Percentiles rank a stretch among this genome's conserved stretches.
phyloP scores from a whole-genome alignment of 2,329 filamentous ascomycete species.

The Phaeosphaeria sp. region DNA sequence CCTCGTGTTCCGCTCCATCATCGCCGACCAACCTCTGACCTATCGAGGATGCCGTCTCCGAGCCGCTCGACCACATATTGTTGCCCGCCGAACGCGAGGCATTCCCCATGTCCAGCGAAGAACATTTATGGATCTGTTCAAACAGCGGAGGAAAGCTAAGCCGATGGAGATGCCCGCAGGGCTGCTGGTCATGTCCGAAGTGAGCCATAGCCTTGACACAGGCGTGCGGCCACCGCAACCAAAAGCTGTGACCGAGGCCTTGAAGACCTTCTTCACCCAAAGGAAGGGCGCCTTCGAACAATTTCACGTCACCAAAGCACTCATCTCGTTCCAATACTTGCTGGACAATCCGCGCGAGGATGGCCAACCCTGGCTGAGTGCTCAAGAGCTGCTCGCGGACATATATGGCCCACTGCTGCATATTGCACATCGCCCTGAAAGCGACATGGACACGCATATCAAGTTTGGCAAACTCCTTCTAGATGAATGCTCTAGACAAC shows the following conservation, averaged over 20 bases:
- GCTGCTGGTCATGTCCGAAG: constrained; percentile 72
- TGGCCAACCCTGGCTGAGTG: constrained; percentile 40
- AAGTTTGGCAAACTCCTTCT: constrained; percentile 51
- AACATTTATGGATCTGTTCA: constrained; percentile 72
- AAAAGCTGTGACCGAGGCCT: constrained; percentile 67
- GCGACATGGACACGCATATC: constrained; percentile 47
- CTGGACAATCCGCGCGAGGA: constrained; percentile 40
- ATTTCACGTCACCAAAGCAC: constrained; percentile 60
- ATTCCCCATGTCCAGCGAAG: constrained; percentile 51
- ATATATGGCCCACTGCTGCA: constrained; percentile 17
- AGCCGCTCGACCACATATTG: constrained; percentile 30
- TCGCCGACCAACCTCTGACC: constrained; percentile 58
- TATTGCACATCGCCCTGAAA: constrained; percentile 40
- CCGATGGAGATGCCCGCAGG: constrained; percentile 72
- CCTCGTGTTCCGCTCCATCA: constrained; percentile 64
- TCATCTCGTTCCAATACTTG: constrained; percentile 68
- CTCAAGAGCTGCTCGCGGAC: constrained; percentile 18
- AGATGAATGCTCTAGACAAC: constrained; percentile 4
- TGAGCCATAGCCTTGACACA: constrained; percentile 60
- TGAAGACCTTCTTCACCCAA: constrained; percentile 36
- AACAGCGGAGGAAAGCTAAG: constrained; percentile 64
- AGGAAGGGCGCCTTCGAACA: constrained; percentile 33
- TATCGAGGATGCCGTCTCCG: constrained; percentile 54
- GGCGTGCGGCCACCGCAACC: constrained; percentile 68
- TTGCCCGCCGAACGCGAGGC: constrained; percentile 17